A percentile compares a stretch with the other conserved stretches of the same genome.
phyloP scores from a whole-genome alignment of 768 basidiomycete species.

The Collybia nuda region DNA sequence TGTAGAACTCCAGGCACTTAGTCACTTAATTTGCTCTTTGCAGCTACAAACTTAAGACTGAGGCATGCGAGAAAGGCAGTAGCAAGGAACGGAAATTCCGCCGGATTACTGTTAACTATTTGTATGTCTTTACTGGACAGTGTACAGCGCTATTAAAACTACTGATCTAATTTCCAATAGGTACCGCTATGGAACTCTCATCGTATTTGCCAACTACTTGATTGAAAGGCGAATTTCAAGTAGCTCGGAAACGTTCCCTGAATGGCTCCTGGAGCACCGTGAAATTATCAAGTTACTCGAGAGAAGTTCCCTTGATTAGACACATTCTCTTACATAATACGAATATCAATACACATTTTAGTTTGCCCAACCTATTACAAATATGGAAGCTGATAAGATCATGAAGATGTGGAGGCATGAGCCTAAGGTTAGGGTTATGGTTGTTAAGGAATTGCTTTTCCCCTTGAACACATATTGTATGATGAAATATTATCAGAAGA shows the following conservation, averaged over 20 bases:
- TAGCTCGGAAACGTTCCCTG: slow-evolving; percentile 59
- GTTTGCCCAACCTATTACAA: too few relatives aligned
- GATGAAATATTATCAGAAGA: too few relatives aligned
- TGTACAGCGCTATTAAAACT: background rate
- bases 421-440: background rate
- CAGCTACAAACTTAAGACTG: slow-evolving; percentile 90
- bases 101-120: slow-evolving; percentile 82
- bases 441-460: background rate
- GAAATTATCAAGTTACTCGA: slow-evolving; percentile 79
- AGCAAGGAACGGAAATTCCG: slow-evolving; percentile 74
- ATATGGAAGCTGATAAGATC: too few relatives aligned
- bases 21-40: slow-evolving; percentile 1
- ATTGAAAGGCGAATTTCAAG: slow-evolving; percentile 59
- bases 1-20: background rate
- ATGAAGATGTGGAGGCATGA: background rate
- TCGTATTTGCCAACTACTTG: slow-evolving; percentile 94
- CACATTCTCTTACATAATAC: too few relatives aligned
- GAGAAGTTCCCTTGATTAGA: slow-evolving; percentile 62
- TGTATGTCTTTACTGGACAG: slow-evolving; percentile 57
- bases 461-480: background rate
- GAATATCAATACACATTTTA: too few relatives aligned
- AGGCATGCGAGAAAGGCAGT: slow-evolving; percentile 78
- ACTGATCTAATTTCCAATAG: slow-evolving; percentile 30
- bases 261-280: slow-evolving; percentile 79
- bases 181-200: slow-evolving; percentile 87